Conservation (phyloP, 768 basidiomycete species). For the Candolleomyces eurysporus region DNA sequence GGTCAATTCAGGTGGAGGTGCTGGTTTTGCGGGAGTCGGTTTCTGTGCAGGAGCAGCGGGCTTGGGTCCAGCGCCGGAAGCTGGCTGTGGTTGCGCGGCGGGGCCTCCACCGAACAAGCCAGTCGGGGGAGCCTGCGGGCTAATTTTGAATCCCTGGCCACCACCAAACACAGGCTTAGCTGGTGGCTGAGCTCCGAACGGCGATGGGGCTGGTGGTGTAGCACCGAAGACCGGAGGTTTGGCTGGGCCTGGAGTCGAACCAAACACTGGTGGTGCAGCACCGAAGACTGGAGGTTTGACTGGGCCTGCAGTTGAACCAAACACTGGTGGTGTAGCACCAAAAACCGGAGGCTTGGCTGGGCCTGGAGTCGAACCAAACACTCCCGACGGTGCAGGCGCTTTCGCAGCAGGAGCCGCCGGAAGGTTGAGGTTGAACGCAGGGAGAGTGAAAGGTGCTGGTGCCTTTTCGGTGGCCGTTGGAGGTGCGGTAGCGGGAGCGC, state of each 20-base stretch:
- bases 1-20: constrained; percentile 21
- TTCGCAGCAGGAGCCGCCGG: not conserved
- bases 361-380: not conserved
- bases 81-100: not conserved
- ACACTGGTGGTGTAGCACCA: not conserved
- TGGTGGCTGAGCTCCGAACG: not conserved
- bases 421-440: constrained; percentile 1
- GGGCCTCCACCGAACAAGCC: not conserved
- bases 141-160: not conserved
- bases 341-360: not conserved
- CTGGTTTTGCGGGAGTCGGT: constrained; percentile 10
- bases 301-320: not conserved
- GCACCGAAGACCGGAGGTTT: not conserved
- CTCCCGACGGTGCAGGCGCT: not conserved
- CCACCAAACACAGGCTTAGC: not conserved
- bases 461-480: not conserved
- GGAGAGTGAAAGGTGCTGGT: not conserved
- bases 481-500: not conserved
- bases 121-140: not conserved
- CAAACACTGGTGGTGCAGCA: not conserved
- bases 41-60: constrained; percentile 8
- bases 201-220: not conserved
- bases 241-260: not conserved
- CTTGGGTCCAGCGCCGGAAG: not conserved
- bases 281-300: not conserved